A percentile compares a stretch with the other conserved stretches of the same genome.
Evolutionary conservation across 177 flowering plant species (phyloP).

Genomic region (Vitis hybrid): DNA sequence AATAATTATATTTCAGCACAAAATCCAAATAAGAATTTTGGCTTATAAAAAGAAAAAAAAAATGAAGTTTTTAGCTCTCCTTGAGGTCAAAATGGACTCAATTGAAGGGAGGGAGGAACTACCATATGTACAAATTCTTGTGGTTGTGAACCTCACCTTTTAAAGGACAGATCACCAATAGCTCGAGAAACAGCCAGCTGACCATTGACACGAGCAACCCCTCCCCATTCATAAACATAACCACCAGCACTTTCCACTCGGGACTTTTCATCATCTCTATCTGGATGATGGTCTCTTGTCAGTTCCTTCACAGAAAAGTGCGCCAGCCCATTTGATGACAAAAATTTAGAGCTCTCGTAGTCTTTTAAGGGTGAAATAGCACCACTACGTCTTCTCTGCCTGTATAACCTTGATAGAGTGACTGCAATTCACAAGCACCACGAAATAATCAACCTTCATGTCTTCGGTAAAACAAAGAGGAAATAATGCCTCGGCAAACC

Average conservation of each 20-base stretch:
- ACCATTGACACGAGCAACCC: slow-evolving; percentile 92
- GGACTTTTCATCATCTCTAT: slow-evolving; percentile 87
- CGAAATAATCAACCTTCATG: slow-evolving; percentile 11
- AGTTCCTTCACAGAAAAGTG: slow-evolving; percentile 68
- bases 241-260: slow-evolving; percentile 97
- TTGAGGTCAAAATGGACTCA: background rate
- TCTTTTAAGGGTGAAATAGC: slow-evolving; percentile 36
- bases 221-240: slow-evolving; percentile 71
- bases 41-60: slow-evolving; percentile 3
- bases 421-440: slow-evolving; percentile 52
- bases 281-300: slow-evolving; percentile 93
- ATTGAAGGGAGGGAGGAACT: background rate
- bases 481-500: background rate
- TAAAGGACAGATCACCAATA: slow-evolving; percentile 84
- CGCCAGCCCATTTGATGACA: slow-evolving; percentile 35
- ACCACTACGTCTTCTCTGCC: slow-evolving; percentile 52
- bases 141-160: slow-evolving; percentile 49
- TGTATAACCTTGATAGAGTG: slow-evolving; percentile 49
- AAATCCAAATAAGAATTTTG: background rate
- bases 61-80: background rate
- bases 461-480: background rate
- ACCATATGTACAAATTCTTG: slow-evolving; percentile 3
- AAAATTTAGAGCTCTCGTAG: slow-evolving; percentile 30
- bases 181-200: slow-evolving; percentile 93
- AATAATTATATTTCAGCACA: background rate